Base-by-base conservation (phyloP, 2,329 filamentous ascomycete species). In the Calonectria multiphialidica region DNA sequence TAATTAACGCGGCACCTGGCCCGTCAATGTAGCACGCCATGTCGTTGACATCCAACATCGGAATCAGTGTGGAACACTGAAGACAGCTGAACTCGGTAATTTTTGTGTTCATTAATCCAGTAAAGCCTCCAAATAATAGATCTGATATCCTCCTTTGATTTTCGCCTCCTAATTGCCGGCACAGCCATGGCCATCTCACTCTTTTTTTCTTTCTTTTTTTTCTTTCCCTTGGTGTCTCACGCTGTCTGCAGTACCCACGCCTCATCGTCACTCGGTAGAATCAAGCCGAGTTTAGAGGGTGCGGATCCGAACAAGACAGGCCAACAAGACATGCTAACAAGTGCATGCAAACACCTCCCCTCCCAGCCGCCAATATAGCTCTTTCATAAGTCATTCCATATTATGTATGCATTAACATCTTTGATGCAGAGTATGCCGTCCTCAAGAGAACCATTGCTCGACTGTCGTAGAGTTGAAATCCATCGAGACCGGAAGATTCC, bases 341-440 rank as follows among this genome's bases (percentile, higher is more conserved):
- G 13, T 6, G 33, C 21, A 18, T 7, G 21, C 35, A 40, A 40
- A 8, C 23, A 5, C 21, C 2, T 40, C 37, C 15, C 53, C 23
- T 59, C 37, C 35, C 53, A 59, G 10, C 35, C 12, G 10, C 21
- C 53, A 9, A 21, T 23, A 37, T 12, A 40, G 9, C n/a, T 28
- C 33, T 21, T 25, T 42, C 50, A 40, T 42, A 30, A 40, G 13
- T 49, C 47, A 30, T 57, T 40, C 21, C 40, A 49, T 25, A 50
- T 62, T 68, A 47, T 57, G 18, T 69, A 53, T 65, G 47, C 55
- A 64, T 65, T 65, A 57, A 64, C 16, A 33, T 28, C 23, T 40
- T 25, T 15, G n/a, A 18, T 25, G 37, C 12, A 44, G n/a, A 44
- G 35, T 28, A 44, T 50, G 33, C 23, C 15, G 35, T 18, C 28